These are phyloP conservation scores for Chamaecrista fasciculata DNA, from an alignment of 306 rosid species.

Conservation along the genomic window DNA sequence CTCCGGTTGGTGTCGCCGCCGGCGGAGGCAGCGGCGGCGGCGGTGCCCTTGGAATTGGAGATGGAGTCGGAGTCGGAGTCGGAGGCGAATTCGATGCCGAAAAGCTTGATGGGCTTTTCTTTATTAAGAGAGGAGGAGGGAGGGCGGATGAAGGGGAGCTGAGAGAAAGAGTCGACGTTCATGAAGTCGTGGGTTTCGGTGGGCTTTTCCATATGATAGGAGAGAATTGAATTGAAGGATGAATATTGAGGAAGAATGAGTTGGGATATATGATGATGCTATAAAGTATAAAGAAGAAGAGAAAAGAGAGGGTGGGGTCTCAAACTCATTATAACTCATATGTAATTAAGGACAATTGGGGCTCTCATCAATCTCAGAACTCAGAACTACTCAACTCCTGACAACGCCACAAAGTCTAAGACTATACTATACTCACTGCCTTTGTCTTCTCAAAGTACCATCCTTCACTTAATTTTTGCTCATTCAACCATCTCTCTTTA, in stretches of 20 bases:
- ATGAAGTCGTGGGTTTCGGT: conserved; percentile 87
- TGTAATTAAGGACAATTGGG: conserved; percentile 52
- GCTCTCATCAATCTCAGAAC: conserved; percentile 67
- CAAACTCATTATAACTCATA: too few species aligned
- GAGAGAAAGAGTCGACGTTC: conserved; percentile 94
- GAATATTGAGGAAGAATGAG: too few species aligned
- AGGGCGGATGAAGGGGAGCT: conserved; percentile 93
- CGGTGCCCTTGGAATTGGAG: conserved; percentile 26
- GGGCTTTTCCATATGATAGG: conserved; percentile 59
- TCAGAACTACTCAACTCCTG: too few species aligned
- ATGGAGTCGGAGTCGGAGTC: conserved; percentile 24
- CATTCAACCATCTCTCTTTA: too few species aligned
- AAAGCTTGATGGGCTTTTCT: conserved; percentile 71
- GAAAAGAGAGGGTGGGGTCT: conserved; percentile 27
- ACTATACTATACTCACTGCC: too few species aligned
- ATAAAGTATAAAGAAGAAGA: neutral
- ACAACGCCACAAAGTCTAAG: conserved; percentile 67
- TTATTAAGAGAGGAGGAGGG: conserved; percentile 58
- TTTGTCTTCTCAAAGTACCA: conserved; percentile 70
- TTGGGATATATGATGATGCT: too few species aligned
- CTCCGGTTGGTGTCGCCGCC: conserved; percentile 60
- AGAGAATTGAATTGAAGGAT: too few species aligned
- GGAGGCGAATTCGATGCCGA: conserved; percentile 69
- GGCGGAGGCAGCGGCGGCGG: neutral
- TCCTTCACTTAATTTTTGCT: conserved; percentile 33